Conservation (phyloP, 495 filamentous ascomycete genomes). For the Entonaema liquescens region DNA sequence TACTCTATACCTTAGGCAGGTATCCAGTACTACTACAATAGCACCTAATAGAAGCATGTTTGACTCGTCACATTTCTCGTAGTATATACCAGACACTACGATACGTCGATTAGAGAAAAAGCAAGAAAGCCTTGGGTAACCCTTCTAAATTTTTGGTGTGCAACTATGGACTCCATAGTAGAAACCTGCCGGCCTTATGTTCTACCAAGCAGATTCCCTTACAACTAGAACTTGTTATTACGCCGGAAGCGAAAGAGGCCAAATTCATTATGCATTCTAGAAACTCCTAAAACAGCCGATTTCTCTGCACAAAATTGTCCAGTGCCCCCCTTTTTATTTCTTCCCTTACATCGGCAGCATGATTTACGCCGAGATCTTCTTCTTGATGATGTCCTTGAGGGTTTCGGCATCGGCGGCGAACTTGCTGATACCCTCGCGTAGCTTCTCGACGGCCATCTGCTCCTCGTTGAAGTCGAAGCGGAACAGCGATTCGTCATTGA, state of each 20-base stretch:
- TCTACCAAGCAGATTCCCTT: background rate
- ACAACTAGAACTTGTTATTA: conserved; percentile 1
- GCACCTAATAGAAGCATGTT: background rate
- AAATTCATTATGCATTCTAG: conserved; percentile 6
- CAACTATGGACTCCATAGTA: background rate
- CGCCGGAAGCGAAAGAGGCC: background rate
- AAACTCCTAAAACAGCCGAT: background rate
- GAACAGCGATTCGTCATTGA: conserved; percentile 88
- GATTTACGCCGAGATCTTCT: conserved; percentile 71
- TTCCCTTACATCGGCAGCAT: background rate
- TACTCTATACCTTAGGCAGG: background rate
- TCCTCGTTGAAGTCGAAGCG: conserved; percentile 99
- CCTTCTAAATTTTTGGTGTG: background rate
- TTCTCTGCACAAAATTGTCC: background rate
- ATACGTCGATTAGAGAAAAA: background rate
- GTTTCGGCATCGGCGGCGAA: conserved; percentile 96
- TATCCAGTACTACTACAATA: background rate
- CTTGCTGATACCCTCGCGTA: conserved; percentile 97
- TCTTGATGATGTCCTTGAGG: conserved; percentile 88
- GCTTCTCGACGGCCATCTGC: conserved; percentile 98
- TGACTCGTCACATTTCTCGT: background rate
- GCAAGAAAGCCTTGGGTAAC: background rate
- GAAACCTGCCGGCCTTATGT: background rate
- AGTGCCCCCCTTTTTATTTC: background rate
- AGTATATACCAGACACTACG: background rate